phyloP scores from a whole-genome alignment of 106 monocot species.

The Vanilla planifolia region DNA sequence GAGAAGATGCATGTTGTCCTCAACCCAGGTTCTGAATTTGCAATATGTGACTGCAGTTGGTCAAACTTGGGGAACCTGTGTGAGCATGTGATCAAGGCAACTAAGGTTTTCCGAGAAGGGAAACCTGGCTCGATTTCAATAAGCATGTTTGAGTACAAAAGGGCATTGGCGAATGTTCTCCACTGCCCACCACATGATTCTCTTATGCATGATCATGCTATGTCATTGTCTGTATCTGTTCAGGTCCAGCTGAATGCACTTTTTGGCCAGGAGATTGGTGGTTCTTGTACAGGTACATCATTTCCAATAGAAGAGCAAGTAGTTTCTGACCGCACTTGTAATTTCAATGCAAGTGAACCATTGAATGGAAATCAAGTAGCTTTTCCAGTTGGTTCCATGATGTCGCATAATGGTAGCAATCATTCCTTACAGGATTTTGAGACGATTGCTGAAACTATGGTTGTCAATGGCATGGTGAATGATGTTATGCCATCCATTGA shows the following conservation, averaged over 20 bases:
- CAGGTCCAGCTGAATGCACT: slow-evolving; percentile 49
- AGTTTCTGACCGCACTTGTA: slow-evolving; percentile 2
- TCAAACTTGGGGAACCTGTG: slow-evolving; percentile 79
- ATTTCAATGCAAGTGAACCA: slow-evolving; percentile 10
- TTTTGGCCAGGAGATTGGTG: slow-evolving; percentile 8
- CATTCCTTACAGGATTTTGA: neutral
- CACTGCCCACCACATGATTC: slow-evolving; percentile 69
- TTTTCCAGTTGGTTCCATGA: slow-evolving; percentile 4
- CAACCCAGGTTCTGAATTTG: slow-evolving; percentile 85
- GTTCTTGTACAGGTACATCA: neutral
- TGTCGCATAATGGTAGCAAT: slow-evolving; percentile 1
- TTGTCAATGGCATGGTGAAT: neutral
- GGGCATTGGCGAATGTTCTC: slow-evolving; percentile 52
- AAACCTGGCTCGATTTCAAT: slow-evolving; percentile 35
- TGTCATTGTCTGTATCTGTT: slow-evolving; percentile 56
- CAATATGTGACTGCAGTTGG: slow-evolving; percentile 73
- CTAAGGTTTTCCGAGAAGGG: slow-evolving; percentile 32
- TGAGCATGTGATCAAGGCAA: slow-evolving; percentile 66
- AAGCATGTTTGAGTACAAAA: slow-evolving; percentile 45
- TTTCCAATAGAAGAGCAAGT: slow-evolving; percentile 6
- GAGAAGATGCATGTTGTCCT: slow-evolving; percentile 32
- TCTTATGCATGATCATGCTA: slow-evolving; percentile 70
- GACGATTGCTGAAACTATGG: neutral
- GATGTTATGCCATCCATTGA: neutral
- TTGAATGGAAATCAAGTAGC: neutral